A percentile compares a stretch with the other conserved stretches of the same genome.
These are phyloP conservation scores for Microstegium vimineum DNA, from an alignment of 176 grass and related monocot species.

Conservation along the genomic window DNA sequence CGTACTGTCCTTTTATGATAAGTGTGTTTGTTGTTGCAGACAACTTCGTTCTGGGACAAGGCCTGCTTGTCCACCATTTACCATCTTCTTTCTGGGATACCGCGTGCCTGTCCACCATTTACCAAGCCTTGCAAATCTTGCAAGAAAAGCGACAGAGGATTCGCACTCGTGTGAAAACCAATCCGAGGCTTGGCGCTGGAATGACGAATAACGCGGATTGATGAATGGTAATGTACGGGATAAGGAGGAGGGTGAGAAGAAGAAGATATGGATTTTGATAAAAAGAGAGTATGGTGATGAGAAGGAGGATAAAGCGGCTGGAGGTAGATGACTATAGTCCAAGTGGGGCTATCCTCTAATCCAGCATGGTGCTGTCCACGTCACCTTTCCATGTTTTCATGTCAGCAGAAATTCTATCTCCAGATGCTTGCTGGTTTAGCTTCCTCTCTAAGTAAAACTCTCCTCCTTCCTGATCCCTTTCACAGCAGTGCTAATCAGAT, in stretches of 20 bases:
- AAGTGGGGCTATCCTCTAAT: conserved; percentile 13
- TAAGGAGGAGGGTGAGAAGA: background rate
- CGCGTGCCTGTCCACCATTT: conserved; percentile 8
- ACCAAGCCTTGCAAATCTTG: conserved; percentile 9
- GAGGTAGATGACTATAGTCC: background rate
- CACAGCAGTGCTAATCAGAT: background rate
- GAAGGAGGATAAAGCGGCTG: background rate
- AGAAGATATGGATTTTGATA: conserved; percentile 8
- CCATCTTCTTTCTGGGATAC: background rate
- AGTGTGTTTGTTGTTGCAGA: too few species aligned
- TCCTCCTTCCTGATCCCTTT: background rate
- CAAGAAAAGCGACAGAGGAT: conserved; percentile 11
- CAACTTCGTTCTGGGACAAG: background rate
- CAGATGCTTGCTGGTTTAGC: conserved; percentile 35
- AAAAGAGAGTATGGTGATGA: background rate
- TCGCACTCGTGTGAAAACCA: background rate
- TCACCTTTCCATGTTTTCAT: conserved; percentile 31
- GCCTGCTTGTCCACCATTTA: conserved; percentile 3
- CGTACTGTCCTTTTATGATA: background rate
- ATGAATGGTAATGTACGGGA: conserved; percentile 27
- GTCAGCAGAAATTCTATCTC: conserved; percentile 26
- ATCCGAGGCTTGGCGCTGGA: background rate
- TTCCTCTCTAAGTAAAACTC: conserved; percentile 33
- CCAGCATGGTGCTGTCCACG: conserved; percentile 27
- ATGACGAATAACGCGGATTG: background rate